Conservation (phyloP, 306 rosid genomes). For the Cicer chorassanicum region DNA sequence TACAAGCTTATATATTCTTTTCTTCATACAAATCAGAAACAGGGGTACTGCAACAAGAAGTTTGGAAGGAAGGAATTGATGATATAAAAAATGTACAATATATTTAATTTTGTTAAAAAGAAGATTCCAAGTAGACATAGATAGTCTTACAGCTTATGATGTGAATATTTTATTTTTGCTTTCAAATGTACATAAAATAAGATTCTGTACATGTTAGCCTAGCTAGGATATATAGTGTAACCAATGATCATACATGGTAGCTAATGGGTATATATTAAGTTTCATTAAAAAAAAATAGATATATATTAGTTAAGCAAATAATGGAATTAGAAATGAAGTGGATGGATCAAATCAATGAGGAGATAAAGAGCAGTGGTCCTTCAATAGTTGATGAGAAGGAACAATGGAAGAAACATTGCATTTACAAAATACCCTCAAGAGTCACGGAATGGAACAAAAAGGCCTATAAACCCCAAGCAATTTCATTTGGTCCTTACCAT, state of each 20-base stretch:
- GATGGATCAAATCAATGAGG: constrained; percentile 45
- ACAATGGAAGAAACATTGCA: constrained; percentile 56
- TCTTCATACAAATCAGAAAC: constrained; percentile 22
- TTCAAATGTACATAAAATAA: constrained; percentile 7
- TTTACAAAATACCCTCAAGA: constrained; percentile 52
- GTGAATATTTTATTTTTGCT: background rate
- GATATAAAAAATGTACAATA: background rate
- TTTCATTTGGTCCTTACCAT: constrained; percentile 74
- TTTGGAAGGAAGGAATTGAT: constrained; percentile 39
- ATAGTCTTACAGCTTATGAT: background rate
- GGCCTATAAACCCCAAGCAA: constrained; percentile 55
- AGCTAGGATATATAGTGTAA: too few species aligned
- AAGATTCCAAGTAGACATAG: constrained; percentile 1
- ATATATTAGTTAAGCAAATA: background rate
- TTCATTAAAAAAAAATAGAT: too few species aligned
- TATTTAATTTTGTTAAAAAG: background rate
- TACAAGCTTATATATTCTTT: constrained; percentile 37
- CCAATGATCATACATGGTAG: too few species aligned
- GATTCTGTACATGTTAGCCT: background rate
- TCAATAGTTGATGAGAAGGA: constrained; percentile 24
- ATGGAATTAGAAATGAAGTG: constrained; percentile 43
- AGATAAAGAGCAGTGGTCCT: constrained; percentile 30
- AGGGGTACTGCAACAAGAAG: background rate
- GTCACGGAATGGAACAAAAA: constrained; percentile 28
- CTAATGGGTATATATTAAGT: too few species aligned